These are phyloP conservation scores for Begonia fuchsioides DNA, from an alignment of 306 rosid genomes.

Conservation along the genomic window DNA sequence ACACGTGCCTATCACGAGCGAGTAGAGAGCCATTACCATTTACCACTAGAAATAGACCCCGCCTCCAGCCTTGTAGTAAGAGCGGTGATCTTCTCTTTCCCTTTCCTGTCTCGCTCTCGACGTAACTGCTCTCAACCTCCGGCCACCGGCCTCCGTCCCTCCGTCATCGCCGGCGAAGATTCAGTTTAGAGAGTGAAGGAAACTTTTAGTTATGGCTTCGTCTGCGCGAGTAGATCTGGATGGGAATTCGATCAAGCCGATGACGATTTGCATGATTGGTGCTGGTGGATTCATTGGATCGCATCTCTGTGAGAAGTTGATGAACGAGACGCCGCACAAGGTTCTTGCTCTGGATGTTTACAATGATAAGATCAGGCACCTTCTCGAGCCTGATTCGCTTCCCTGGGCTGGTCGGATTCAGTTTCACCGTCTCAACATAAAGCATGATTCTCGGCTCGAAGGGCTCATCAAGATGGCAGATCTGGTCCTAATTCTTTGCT, in stretches of 20 bases:
- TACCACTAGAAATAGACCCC: no score
- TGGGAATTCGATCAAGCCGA: slow-evolving; percentile 48
- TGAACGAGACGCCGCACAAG: slow-evolving; percentile 65
- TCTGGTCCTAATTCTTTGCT: no score
- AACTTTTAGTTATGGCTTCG: no score
- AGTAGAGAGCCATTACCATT: no score
- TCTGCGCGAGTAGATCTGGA: slow-evolving; percentile 55
- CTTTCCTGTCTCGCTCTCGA: background rate
- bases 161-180: background rate
- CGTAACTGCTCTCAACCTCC: background rate
- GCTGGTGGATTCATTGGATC: slow-evolving; percentile 91
- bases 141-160: background rate
- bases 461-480: slow-evolving; percentile 59
- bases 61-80: no score
- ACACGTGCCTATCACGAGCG: no score
- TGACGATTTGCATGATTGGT: slow-evolving; percentile 83
- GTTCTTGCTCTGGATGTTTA: slow-evolving; percentile 66
- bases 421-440: slow-evolving; percentile 52
- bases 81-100: background rate
- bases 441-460: slow-evolving; percentile 70
- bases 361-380: slow-evolving; percentile 53
- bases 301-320: slow-evolving; percentile 71
- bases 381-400: slow-evolving; percentile 27
- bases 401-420: slow-evolving; percentile 39
- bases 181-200: no score